Base-by-base conservation (phyloP, 208 protist species). In the Trypanosomatidae sp. region DNA sequence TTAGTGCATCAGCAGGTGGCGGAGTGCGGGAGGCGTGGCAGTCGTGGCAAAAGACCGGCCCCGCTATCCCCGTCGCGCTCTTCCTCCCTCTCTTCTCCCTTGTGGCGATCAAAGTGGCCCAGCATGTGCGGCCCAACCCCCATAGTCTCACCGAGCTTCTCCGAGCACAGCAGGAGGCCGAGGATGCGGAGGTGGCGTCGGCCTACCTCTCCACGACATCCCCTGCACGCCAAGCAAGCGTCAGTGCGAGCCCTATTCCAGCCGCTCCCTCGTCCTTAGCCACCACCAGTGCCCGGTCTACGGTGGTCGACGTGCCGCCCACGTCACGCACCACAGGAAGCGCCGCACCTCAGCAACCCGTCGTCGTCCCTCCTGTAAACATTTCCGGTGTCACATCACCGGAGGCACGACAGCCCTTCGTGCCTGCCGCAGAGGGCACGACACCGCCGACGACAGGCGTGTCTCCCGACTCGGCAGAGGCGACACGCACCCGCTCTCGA, bases 1-100 rank as follows among this genome's bases (percentile, higher is more conserved):
- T n/a, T n/a, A n/a, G n/a, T n/a, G n/a, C n/a, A n/a, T n/a, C n/a
- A n/a, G n/a, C n/a, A n/a, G n/a, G n/a, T n/a, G n/a, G n/a, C 41
- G 74, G 76, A 9, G 71, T 73, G 64, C 74, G 81, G 75, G 66
- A 74, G 62, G 72, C 71, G 60, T 74, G 62, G 70, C 41, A 62
- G 77, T 53, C 73, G 15, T 90, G 85, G 85, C 69, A 81, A 17
- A 71, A 73, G 33, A 80, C 79, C 19, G 83, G 85, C 25, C 88
- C 85, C 3, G 86, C 91, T 58, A 82, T 95, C 25, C 88, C 90
- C 6, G 74, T 90, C 9, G 79, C 75, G 15, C 52, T 95, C 60
- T 95, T 95, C 39, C 82, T 95, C 33, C 88, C 90, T 8, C 47
- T 92, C 62, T 92, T 95, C 74, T 89, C 90, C 0, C 56, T 89